A percentile compares a stretch with the other conserved stretches of the same genome.
phyloP scores from a whole-genome alignment of 2,329 filamentous ascomycete genomes.

The Fusarium torreyae region DNA sequence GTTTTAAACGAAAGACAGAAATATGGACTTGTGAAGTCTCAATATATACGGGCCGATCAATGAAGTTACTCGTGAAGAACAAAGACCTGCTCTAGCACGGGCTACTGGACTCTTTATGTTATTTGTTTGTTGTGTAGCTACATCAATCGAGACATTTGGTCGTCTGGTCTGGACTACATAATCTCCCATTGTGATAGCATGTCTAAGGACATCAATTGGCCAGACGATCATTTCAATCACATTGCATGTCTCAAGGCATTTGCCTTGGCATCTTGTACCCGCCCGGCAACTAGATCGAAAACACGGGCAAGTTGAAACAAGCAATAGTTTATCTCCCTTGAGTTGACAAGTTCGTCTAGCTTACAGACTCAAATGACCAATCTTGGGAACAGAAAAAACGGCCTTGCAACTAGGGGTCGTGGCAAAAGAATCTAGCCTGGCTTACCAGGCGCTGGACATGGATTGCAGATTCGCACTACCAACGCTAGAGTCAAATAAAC shows the following conservation, averaged over 20 bases:
- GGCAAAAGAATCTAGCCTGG: not conserved
- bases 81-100: too few relatives aligned
- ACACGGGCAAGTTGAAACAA: too few relatives aligned
- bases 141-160: not conserved
- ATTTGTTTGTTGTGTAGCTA: not conserved
- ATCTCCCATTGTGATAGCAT: not conserved
- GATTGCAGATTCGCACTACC: too few relatives aligned
- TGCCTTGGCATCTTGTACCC: not conserved
- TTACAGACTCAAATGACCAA: not conserved
- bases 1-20: not conserved
- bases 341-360: too few relatives aligned
- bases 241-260: not conserved
- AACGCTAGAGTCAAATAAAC: not conserved
- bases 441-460: not conserved
- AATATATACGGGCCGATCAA: not conserved
- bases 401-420: too few relatives aligned
- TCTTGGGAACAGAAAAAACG: too few relatives aligned
- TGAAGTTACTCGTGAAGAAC: not conserved
- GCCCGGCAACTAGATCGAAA: not conserved
- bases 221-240: not conserved
- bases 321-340: too few relatives aligned
- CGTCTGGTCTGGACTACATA: not conserved
- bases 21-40: not conserved
- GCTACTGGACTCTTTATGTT: conserved; percentile 8
- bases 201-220: not conserved